phyloP scores from a whole-genome alignment of 805 yeast species.

The Yarrowia deformans region DNA sequence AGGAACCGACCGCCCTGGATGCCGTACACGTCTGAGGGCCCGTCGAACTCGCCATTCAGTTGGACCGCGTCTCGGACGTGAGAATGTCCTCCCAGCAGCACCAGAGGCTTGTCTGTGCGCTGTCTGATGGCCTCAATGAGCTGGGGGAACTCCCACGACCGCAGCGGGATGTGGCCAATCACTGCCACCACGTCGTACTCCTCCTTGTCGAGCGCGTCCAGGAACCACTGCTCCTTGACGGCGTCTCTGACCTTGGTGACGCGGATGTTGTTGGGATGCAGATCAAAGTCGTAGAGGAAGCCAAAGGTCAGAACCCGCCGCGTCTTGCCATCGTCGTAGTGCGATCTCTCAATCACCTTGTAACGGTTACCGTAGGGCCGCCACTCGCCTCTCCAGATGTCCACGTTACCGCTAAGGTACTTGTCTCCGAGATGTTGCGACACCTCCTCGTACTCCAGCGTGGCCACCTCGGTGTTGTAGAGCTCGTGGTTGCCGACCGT shows the following conservation, averaged over 20 bases:
- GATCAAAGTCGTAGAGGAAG: slow-evolving; percentile 76
- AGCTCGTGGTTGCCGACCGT: slow-evolving; percentile 94
- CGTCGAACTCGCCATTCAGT: slow-evolving; percentile 71
- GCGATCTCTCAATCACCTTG: slow-evolving; percentile 35
- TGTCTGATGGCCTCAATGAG: slow-evolving; percentile 59
- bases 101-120: slow-evolving; percentile 72
- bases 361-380: slow-evolving; percentile 73
- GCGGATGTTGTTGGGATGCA: slow-evolving; percentile 63
- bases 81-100: slow-evolving; percentile 93
- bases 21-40: slow-evolving; percentile 61
- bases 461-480: slow-evolving; percentile 69
- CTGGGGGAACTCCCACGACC: slow-evolving; percentile 64
- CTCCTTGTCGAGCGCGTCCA: slow-evolving; percentile 52
- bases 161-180: slow-evolving; percentile 76
- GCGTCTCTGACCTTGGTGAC: slow-evolving; percentile 69
- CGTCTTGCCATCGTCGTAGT: slow-evolving; percentile 11
- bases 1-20: slow-evolving; percentile 93
- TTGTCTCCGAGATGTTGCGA: slow-evolving; percentile 63
- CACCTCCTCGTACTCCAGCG: slow-evolving; percentile 67
- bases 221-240: slow-evolving; percentile 70
- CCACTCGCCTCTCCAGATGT: slow-evolving; percentile 52
- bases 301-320: slow-evolving; percentile 72
- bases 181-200: slow-evolving; percentile 72
- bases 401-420: slow-evolving; percentile 61
- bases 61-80: slow-evolving; percentile 85